These are phyloP conservation scores for Xanthoparmelia taractica DNA, from an alignment of 495 filamentous ascomycete species.

Conservation along the genomic window DNA sequence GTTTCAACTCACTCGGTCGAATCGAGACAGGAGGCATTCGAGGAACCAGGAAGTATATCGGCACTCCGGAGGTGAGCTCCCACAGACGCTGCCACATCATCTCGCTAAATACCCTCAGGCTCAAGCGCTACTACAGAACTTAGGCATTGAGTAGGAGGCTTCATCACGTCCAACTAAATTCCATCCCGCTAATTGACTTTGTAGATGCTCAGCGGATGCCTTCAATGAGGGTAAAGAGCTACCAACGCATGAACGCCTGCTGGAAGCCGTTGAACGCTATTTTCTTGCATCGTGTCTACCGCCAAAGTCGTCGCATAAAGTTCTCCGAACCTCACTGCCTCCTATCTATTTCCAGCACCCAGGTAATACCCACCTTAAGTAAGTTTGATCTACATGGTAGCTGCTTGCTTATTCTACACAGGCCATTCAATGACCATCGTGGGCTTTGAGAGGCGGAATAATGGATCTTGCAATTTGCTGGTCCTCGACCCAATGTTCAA, in stretches of 20 bases:
- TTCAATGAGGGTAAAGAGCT: constrained; percentile 36
- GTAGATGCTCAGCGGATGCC: constrained; percentile 47
- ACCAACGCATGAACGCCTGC: constrained; percentile 49
- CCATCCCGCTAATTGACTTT: neutral
- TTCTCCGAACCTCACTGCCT: constrained; percentile 60
- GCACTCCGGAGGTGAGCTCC: constrained; percentile 73
- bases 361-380: constrained; percentile 36
- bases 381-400: neutral
- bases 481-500: constrained; percentile 88
- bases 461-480: constrained; percentile 63
- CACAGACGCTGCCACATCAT: constrained; percentile 5
- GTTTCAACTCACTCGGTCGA: constrained; percentile 66
- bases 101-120: constrained; percentile 44
- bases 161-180: constrained; percentile 6
- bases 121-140: constrained; percentile 64
- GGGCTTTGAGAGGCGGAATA: constrained; percentile 62
- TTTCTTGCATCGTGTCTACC: constrained; percentile 47
- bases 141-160: constrained; percentile 50
- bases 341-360: constrained; percentile 89
- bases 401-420: constrained; percentile 22
- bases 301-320: constrained; percentile 38
- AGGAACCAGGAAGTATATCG: constrained; percentile 91
- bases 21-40: constrained; percentile 79
- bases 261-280: constrained; percentile 63
- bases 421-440: constrained; percentile 92